Conservation (phyloP, 2,329 filamentous ascomycete species). For the Fusarium nanum region DNA sequence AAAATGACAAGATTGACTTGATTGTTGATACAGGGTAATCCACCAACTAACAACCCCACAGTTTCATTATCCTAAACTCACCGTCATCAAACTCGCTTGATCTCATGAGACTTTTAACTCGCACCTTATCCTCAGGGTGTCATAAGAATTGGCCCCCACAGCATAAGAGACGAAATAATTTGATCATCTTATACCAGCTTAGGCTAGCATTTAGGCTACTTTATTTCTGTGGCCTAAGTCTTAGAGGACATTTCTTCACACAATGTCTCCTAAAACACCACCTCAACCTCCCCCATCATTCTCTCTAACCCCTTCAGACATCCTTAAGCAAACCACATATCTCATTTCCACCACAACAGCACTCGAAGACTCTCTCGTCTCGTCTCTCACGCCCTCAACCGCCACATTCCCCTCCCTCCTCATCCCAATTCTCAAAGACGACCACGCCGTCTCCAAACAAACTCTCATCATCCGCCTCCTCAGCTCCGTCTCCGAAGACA, state of each 20-base stretch:
- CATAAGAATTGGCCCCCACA: too few relatives aligned
- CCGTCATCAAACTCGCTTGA: constrained; percentile 14
- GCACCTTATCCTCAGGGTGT: too few relatives aligned
- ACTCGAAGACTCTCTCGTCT: constrained; percentile 40
- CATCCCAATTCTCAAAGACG: constrained; percentile 38
- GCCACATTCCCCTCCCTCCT: constrained; percentile 42
- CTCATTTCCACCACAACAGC: constrained; percentile 33
- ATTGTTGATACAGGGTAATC: constrained; percentile 4
- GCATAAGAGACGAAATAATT: too few relatives aligned
- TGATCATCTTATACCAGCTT: too few relatives aligned
- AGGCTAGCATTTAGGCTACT: too few relatives aligned
- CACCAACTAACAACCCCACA: constrained; percentile 13
- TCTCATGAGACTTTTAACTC: not conserved
- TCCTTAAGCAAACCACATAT: constrained; percentile 51
- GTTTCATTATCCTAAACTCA: not conserved
- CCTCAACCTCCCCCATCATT: constrained; percentile 43
- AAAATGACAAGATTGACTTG: not conserved
- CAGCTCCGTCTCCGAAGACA: constrained; percentile 42
- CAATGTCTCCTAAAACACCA: constrained; percentile 30
- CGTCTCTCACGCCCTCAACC: constrained; percentile 25
- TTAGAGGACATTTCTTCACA: too few relatives aligned
- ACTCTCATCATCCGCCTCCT: constrained; percentile 41
- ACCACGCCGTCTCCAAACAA: constrained; percentile 31
- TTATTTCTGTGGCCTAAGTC: too few relatives aligned
- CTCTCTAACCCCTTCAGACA: constrained; percentile 14